These are phyloP conservation scores for Salix arbutifolia DNA, from an alignment of 345 rosid genomes.

Conservation along the genomic window DNA sequence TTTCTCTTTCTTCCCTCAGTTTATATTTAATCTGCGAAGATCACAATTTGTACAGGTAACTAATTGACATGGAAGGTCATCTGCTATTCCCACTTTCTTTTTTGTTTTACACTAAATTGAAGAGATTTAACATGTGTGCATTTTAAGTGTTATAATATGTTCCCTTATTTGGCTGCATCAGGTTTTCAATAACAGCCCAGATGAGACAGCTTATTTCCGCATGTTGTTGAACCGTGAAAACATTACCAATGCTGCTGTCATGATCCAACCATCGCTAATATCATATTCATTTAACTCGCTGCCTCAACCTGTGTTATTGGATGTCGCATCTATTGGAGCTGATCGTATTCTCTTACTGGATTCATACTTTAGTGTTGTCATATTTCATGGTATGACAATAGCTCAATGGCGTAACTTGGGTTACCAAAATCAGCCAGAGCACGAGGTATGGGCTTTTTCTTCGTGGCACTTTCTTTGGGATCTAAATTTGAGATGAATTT, in stretches of 20 bases:
- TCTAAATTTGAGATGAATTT: neutral
- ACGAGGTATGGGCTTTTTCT: slow-evolving; percentile 50
- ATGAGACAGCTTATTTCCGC: slow-evolving; percentile 97
- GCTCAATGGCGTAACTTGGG: slow-evolving; percentile 99
- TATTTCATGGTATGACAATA: slow-evolving; percentile 99
- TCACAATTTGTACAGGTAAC: slow-evolving; percentile 97
- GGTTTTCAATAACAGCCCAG: slow-evolving; percentile 98
- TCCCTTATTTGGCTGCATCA: slow-evolving; percentile 29
- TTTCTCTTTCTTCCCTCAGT: slow-evolving; percentile 98
- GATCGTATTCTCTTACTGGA: slow-evolving; percentile 84
- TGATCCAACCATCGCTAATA: slow-evolving; percentile 94
- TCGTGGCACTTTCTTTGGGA: neutral
- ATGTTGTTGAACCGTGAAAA: slow-evolving; percentile 90
- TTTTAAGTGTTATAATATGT: neutral
- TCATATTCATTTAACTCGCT: slow-evolving; percentile 71
- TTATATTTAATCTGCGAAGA: slow-evolving; percentile 91
- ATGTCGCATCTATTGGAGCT: slow-evolving; percentile 93
- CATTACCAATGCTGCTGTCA: slow-evolving; percentile 85
- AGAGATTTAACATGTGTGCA: neutral
- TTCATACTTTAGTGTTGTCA: slow-evolving; percentile 86
- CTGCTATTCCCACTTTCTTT: neutral
- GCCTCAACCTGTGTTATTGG: slow-evolving; percentile 89
- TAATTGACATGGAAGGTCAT: neutral
- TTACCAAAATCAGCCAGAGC: slow-evolving; percentile 89
- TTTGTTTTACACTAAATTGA: slow-evolving; percentile 9